phyloP scores from a whole-genome alignment of 192 early-diverging fungal genomes.

The Umbelopsis isabellina region DNA sequence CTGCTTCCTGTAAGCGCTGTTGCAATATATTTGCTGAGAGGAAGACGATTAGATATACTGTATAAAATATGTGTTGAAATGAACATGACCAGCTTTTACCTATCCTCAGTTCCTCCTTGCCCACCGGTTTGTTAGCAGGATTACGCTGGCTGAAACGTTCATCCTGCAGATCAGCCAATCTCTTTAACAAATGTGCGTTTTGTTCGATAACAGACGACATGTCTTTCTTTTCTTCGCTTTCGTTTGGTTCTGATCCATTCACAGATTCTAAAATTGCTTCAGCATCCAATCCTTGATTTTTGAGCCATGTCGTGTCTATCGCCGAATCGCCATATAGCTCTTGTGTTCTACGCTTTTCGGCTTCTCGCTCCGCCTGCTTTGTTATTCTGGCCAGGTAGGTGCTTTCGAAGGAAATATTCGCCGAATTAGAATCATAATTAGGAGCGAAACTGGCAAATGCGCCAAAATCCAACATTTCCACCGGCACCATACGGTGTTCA shows the following conservation, averaged over 20 bases:
- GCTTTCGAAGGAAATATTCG: constrained; percentile 47
- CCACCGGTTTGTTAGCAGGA: constrained; percentile 16
- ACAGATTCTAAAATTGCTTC: constrained; percentile 19
- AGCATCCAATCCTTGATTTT: constrained; percentile 33
- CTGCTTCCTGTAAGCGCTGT: constrained; percentile 29
- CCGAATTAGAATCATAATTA: constrained; percentile 50
- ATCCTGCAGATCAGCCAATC: constrained; percentile 49
- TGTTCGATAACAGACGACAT: constrained; percentile 37
- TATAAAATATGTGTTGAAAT: neutral
- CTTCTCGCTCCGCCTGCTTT: constrained; percentile 27
- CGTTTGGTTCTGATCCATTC: neutral
- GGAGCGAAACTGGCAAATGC: constrained; percentile 59
- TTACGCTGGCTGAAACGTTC: constrained; percentile 47
- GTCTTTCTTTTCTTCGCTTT: constrained; percentile 10
- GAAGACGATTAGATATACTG: neutral
- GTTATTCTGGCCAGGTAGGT: constrained; percentile 39
- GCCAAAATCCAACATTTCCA: constrained; percentile 52
- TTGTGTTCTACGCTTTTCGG: constrained; percentile 20
- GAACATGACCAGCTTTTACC: constrained; percentile 32
- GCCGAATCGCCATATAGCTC: neutral
- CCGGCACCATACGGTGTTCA: constrained; percentile 37
- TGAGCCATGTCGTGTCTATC: constrained; percentile 31
- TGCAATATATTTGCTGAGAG: neutral
- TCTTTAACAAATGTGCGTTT: constrained; percentile 43
- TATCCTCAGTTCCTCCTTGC: constrained; percentile 42